A percentile compares a stretch with the other conserved stretches of the same genome.
Conservation (phyloP, 148 eudicot genomes). For the Rheum nobile region DNA sequence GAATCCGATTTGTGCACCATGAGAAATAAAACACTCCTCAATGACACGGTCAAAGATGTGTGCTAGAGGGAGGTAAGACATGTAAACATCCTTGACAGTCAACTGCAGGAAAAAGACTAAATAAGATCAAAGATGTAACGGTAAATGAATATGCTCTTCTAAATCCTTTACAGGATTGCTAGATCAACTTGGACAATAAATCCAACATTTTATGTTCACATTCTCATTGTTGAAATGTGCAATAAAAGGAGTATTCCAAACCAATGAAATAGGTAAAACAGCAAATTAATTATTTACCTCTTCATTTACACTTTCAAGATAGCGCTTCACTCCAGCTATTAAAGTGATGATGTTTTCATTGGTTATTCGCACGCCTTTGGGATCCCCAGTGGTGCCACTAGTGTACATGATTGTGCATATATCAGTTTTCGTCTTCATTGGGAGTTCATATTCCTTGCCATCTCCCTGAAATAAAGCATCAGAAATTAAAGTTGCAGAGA, state of each 20-base stretch:
- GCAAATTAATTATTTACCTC: slow-evolving; percentile 31
- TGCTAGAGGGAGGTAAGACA: slow-evolving; percentile 94
- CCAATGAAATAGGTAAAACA: background rate
- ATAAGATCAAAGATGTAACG: background rate
- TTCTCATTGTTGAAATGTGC: too few species aligned
- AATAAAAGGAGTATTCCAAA: background rate
- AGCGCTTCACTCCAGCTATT: slow-evolving; percentile 70
- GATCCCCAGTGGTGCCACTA: slow-evolving; percentile 99
- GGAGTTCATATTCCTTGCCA: slow-evolving; percentile 54
- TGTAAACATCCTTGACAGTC: slow-evolving; percentile 54
- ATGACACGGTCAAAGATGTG: slow-evolving; percentile 96
- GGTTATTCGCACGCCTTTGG: slow-evolving; percentile 91
- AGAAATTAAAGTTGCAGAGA: background rate
- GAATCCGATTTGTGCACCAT: slow-evolving; percentile 85
- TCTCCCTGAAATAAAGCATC: slow-evolving; percentile 46
- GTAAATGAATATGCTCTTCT: too few species aligned
- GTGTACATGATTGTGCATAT: slow-evolving; percentile 98
- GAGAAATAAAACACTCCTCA: slow-evolving; percentile 74
- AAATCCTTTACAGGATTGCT: too few species aligned
- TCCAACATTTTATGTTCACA: too few species aligned
- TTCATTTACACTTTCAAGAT: slow-evolving; percentile 65
- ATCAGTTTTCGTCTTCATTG: slow-evolving; percentile 59
- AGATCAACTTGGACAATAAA: background rate
- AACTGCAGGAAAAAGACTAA: slow-evolving; percentile 36
- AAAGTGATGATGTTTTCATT: slow-evolving; percentile 80